Conservation (phyloP, 129 eudicot genomes). For the Chrysanthemum lavandulifolium region DNA sequence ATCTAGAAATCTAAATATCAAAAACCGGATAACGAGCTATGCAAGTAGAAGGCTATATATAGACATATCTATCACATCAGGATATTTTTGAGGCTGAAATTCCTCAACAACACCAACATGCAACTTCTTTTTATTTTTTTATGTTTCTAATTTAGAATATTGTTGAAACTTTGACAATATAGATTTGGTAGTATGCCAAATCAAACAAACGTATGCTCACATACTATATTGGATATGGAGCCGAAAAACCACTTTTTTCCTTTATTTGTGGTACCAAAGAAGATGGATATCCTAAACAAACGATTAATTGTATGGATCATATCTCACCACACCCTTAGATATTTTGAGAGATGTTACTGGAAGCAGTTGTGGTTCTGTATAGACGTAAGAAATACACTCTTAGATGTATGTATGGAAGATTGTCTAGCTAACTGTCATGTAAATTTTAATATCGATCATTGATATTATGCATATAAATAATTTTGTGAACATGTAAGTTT, state of each 20-base stretch:
- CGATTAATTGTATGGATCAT: not conserved
- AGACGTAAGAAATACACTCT: not conserved
- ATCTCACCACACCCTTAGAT: not conserved
- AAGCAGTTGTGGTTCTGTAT: not conserved
- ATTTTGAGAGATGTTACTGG: not conserved
- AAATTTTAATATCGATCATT: too few relatives aligned
- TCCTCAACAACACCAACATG: constrained; percentile 24
- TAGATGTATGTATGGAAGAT: not conserved
- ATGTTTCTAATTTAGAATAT: not conserved
- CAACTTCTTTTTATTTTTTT: not conserved
- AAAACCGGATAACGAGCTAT: not conserved
- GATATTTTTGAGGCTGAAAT: constrained; percentile 9
- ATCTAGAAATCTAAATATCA: constrained; percentile 3
- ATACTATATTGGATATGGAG: not conserved
- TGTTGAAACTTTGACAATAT: not conserved
- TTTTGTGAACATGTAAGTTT: too few relatives aligned
- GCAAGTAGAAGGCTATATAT: constrained; percentile 21
- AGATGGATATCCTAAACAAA: not conserved
- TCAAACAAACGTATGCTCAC: not conserved
- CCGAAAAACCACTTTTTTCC: not conserved
- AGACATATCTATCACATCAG: not conserved
- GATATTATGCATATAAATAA: too few relatives aligned
- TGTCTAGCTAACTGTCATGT: too few relatives aligned
- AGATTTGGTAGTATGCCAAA: not conserved
- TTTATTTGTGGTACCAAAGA: not conserved